Conservation (phyloP, 2,329 filamentous ascomycete species). For the Fusarium xylarioides region DNA sequence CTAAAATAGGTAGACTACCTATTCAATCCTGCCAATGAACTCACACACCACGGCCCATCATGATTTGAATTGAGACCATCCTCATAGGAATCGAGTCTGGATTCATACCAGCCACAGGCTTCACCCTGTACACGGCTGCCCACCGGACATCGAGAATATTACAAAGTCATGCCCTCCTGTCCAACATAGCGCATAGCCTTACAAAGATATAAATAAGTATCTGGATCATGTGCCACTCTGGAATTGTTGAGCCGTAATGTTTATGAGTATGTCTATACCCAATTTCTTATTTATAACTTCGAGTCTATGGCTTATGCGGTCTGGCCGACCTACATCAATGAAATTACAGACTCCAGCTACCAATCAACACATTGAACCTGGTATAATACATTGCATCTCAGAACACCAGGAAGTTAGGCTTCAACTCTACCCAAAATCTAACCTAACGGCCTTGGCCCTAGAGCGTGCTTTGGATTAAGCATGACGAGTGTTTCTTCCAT, state of each 20-base stretch:
- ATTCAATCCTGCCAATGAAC: background rate
- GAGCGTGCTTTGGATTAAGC: background rate
- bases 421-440: background rate
- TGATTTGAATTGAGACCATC: background rate
- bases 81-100: background rate
- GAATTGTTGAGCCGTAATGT: background rate
- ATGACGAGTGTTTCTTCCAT: background rate
- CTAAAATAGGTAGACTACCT: background rate
- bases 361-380: background rate
- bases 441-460: background rate
- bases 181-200: background rate
- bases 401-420: background rate
- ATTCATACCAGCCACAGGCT: background rate
- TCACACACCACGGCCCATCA: background rate
- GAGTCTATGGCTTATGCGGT: background rate
- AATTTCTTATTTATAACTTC: background rate
- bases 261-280: background rate
- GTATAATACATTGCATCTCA: background rate
- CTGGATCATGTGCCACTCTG: background rate
- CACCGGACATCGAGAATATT: background rate
- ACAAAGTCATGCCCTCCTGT: background rate
- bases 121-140: background rate
- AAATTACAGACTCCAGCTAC: background rate
- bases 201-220: background rate
- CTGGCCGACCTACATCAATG: background rate